phyloP scores from a whole-genome alignment of 495 filamentous ascomycete genomes.

The Saxispiralis lemnorum region DNA sequence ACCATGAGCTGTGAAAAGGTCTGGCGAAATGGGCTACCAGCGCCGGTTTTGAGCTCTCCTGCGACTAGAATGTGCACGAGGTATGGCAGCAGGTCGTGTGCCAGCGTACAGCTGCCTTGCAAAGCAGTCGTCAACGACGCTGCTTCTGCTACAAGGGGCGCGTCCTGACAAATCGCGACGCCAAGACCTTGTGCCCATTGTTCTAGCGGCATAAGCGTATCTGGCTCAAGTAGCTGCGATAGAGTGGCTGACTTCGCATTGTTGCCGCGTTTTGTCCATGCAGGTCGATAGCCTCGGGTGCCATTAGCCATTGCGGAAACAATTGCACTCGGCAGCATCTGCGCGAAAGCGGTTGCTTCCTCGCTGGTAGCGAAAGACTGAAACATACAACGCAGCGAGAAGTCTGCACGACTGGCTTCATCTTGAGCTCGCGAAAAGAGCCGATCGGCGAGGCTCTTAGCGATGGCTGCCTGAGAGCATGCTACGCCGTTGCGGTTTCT shows the following conservation, averaged over 20 bases:
- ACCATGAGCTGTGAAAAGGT: constrained; percentile 4
- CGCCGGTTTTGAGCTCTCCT: constrained; percentile 2
- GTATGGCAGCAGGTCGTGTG: constrained; percentile 55
- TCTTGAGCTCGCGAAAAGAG: background rate
- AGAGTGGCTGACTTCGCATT: too few species aligned
- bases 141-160: constrained; percentile 11
- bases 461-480: constrained; percentile 27
- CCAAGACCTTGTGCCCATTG: constrained; percentile 4
- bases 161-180: constrained; percentile 24
- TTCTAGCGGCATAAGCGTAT: background rate
- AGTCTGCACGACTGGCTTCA: constrained; percentile 54
- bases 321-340: constrained; percentile 9
- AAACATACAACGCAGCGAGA: constrained; percentile 52
- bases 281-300: constrained; percentile 8
- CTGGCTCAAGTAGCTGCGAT: too few species aligned
- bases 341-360: constrained; percentile 14
- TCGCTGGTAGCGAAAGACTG: constrained; percentile 28
- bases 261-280: background rate
- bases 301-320: constrained; percentile 2
- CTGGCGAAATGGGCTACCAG: background rate
- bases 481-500: constrained; percentile 14
- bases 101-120: constrained; percentile 42
- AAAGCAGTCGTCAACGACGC: constrained; percentile 43
- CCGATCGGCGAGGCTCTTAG: background rate
- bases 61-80: constrained; percentile 24